These are phyloP conservation scores for Debaryomyces subglobosus DNA, from an alignment of 1,139 yeast genomes.

Conservation along the genomic window DNA sequence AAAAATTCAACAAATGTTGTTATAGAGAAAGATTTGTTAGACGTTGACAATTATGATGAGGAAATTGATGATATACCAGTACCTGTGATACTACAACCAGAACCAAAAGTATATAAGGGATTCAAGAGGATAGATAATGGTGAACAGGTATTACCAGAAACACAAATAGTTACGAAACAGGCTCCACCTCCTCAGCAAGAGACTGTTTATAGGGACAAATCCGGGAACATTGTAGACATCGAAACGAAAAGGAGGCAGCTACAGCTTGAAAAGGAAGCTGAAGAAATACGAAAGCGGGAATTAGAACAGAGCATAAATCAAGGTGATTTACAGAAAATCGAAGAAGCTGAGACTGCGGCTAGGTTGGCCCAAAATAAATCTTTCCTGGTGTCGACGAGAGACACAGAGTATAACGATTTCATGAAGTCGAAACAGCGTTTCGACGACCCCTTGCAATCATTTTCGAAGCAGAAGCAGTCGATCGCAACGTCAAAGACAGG, in stretches of 20 bases:
- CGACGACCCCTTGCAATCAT: constrained; percentile 72
- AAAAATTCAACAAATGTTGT: constrained; percentile 13
- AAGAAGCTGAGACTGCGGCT: constrained; percentile 45
- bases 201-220: constrained; percentile 40
- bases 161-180: constrained; percentile 10
- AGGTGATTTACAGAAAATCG: constrained; percentile 49
- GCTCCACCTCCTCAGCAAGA: constrained; percentile 21
- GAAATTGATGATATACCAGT: constrained; percentile 25
- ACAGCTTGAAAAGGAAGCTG: constrained; percentile 40
- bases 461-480: constrained; percentile 35
- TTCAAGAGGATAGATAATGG: constrained; percentile 44
- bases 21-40: constrained; percentile 9
- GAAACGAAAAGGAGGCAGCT: constrained; percentile 25
- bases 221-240: constrained; percentile 43
- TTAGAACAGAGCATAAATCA: constrained; percentile 13
- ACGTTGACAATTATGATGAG: constrained; percentile 9
- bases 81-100: constrained; percentile 17
- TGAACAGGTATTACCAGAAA: neutral
- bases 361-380: constrained; percentile 30
- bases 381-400: constrained; percentile 36
- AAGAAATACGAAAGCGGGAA: constrained; percentile 31
- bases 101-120: constrained; percentile 27
- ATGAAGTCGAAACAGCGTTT: constrained; percentile 39
- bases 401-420: constrained; percentile 38
- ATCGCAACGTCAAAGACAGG: constrained; percentile 34